phyloP scores from a whole-genome alignment of 306 rosid genomes.

The Cercis canadensis region DNA sequence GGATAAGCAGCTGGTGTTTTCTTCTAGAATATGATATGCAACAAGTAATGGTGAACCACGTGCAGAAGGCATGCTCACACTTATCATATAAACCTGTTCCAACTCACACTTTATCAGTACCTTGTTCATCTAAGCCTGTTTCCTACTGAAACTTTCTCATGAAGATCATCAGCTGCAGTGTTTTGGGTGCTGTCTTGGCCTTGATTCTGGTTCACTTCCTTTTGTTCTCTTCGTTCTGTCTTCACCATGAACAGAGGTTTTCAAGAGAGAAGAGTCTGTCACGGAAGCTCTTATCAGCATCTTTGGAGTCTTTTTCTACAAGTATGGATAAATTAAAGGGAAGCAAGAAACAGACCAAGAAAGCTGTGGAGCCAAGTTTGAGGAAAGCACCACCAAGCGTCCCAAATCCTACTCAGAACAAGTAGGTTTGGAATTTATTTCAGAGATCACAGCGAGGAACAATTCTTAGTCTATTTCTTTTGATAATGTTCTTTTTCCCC shows the following conservation, averaged over 20 bases:
- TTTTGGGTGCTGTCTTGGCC: constrained; percentile 45
- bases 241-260: constrained; percentile 37
- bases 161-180: constrained; percentile 45
- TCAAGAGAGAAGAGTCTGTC: constrained; percentile 51
- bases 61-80: constrained; percentile 49
- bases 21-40: constrained; percentile 27
- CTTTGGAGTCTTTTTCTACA: constrained; percentile 42
- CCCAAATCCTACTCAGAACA: constrained; percentile 75
- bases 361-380: constrained; percentile 60
- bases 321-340: constrained; percentile 40
- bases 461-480: constrained; percentile 14
- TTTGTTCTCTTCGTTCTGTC: constrained; percentile 47
- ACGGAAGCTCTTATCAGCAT: constrained; percentile 53
- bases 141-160: constrained; percentile 37
- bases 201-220: constrained; percentile 52
- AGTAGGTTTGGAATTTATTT: constrained; percentile 34
- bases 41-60: constrained; percentile 57
- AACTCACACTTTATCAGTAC: constrained; percentile 31
- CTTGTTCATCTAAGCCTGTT: constrained; percentile 30
- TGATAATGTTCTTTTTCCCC: constrained; percentile 16
- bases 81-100: constrained; percentile 51
- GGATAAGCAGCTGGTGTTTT: background rate
- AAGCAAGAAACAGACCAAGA: constrained; percentile 48
- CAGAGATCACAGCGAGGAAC: constrained; percentile 30
- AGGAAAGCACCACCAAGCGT: constrained; percentile 58